Conservation (phyloP, 176 grass and related monocot species). For the Elaeis guineensis region DNA sequence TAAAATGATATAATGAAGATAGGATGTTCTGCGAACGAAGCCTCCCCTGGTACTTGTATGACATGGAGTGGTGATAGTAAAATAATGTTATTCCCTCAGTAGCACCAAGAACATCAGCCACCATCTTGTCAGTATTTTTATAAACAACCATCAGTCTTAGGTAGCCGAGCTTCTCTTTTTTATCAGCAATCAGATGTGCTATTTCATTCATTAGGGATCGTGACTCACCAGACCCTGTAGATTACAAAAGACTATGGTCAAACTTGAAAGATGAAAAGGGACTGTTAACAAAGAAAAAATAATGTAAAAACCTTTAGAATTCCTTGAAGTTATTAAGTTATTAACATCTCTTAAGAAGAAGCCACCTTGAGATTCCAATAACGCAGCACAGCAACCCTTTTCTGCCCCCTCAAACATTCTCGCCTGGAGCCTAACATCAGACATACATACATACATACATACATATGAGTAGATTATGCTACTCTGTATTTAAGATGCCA, state of each 20-base stretch:
- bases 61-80: slow-evolving; percentile 52
- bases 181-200: slow-evolving; percentile 25
- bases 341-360: too few relatives aligned
- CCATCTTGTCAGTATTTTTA: slow-evolving; percentile 73
- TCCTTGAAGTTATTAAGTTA: too few relatives aligned
- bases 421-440: too few relatives aligned
- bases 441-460: too few relatives aligned
- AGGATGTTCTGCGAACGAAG: slow-evolving; percentile 50
- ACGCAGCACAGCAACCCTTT: too few relatives aligned
- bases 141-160: slow-evolving; percentile 80
- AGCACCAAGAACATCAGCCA: slow-evolving; percentile 51
- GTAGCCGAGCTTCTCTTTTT: slow-evolving; percentile 30
- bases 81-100: slow-evolving; percentile 55
- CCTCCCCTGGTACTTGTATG: slow-evolving; percentile 86
- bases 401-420: too few relatives aligned
- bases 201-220: slow-evolving; percentile 79
- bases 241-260: slow-evolving; percentile 14
- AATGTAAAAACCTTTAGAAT: too few relatives aligned
- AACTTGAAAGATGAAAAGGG: not conserved
- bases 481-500: too few relatives aligned
- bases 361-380: too few relatives aligned
- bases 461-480: too few relatives aligned
- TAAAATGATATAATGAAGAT: slow-evolving; percentile 44
- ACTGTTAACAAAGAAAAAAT: too few relatives aligned
- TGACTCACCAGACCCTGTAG: slow-evolving; percentile 79